phyloP scores from a whole-genome alignment of 441 rosid genomes.

The Corymbia calophylla region DNA sequence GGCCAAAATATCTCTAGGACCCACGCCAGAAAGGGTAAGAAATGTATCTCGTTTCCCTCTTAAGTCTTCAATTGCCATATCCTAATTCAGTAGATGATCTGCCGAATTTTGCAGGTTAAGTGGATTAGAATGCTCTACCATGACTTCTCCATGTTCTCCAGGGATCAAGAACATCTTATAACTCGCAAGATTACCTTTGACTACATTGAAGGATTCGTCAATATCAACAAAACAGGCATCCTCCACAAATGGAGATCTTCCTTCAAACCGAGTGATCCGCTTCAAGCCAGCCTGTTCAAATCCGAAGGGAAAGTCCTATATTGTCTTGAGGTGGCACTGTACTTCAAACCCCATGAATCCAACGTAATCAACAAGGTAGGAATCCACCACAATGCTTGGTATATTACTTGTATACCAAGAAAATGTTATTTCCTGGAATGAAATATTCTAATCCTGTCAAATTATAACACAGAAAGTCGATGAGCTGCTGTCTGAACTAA shows the following conservation, averaged over 20 bases:
- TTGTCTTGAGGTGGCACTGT: constrained; percentile 82
- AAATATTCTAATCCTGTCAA: background rate
- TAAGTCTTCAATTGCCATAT: background rate
- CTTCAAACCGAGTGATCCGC: constrained; percentile 61
- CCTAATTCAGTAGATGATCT: background rate
- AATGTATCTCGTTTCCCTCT: background rate
- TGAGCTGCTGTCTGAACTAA: constrained; percentile 50
- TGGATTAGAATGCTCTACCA: constrained; percentile 87
- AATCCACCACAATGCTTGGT: background rate
- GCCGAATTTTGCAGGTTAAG: constrained; percentile 48
- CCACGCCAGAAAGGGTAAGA: constrained; percentile 62
- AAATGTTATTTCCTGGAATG: background rate
- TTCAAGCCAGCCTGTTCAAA: constrained; percentile 60
- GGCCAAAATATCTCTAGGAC: constrained; percentile 64
- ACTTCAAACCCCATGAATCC: constrained; percentile 46
- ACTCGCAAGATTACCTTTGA: constrained; percentile 49
- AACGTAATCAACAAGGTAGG: constrained; percentile 36
- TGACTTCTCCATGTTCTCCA: constrained; percentile 64
- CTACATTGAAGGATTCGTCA: constrained; percentile 85
- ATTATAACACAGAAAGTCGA: constrained; percentile 39
- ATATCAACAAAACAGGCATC: constrained; percentile 68
- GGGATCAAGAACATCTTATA: constrained; percentile 81
- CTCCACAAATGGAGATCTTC: constrained; percentile 81
- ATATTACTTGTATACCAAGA: background rate
- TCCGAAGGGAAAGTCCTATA: constrained; percentile 76